Evolutionary conservation across 1,139 yeast species (phyloP).

Genomic region (Yamadazyma diddensiae): DNA sequence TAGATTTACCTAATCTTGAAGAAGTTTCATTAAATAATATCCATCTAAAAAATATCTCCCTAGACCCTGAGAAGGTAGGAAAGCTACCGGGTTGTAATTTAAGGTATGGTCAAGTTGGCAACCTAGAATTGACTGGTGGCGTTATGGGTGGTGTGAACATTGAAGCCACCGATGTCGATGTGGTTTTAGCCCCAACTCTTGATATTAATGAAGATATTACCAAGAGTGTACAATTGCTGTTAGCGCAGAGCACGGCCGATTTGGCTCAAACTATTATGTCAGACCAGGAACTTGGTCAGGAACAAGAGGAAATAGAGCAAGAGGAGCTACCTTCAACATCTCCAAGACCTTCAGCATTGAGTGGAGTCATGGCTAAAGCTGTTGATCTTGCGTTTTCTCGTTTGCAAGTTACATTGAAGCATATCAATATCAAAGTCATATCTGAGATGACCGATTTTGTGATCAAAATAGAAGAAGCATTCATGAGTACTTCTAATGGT

Average conservation of each 20-base stretch:
- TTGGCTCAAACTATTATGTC: slow-evolving; percentile 57
- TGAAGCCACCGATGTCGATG: slow-evolving; percentile 52
- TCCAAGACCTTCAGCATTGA: slow-evolving; percentile 35
- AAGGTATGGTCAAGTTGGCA: slow-evolving; percentile 59
- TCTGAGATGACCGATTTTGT: slow-evolving; percentile 49
- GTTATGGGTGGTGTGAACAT: slow-evolving; percentile 68
- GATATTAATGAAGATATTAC: slow-evolving; percentile 27
- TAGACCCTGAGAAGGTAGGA: slow-evolving; percentile 71
- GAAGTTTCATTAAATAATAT: slow-evolving; percentile 61
- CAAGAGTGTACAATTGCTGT: slow-evolving; percentile 35
- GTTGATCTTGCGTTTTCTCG: slow-evolving; percentile 70
- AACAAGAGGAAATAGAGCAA: slow-evolving; percentile 12
- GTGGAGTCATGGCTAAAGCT: slow-evolving; percentile 59
- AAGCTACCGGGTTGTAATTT: slow-evolving; percentile 63
- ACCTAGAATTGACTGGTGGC: slow-evolving; percentile 44
- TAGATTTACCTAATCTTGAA: slow-evolving; percentile 77
- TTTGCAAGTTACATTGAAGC: slow-evolving; percentile 45
- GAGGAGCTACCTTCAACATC: slow-evolving; percentile 4
- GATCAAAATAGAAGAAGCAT: slow-evolving; percentile 38
- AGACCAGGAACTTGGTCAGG: slow-evolving; percentile 16
- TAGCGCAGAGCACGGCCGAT: slow-evolving; percentile 67
- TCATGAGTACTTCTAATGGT: slow-evolving; percentile 46
- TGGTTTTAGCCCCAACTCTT: slow-evolving; percentile 53
- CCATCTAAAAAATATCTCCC: slow-evolving; percentile 57
- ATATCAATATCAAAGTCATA: slow-evolving; percentile 47